A percentile compares a stretch with the other conserved stretches of the same genome.
Conservation (phyloP, 2,329 filamentous ascomycete genomes). For the Scytalidium lignicola region DNA sequence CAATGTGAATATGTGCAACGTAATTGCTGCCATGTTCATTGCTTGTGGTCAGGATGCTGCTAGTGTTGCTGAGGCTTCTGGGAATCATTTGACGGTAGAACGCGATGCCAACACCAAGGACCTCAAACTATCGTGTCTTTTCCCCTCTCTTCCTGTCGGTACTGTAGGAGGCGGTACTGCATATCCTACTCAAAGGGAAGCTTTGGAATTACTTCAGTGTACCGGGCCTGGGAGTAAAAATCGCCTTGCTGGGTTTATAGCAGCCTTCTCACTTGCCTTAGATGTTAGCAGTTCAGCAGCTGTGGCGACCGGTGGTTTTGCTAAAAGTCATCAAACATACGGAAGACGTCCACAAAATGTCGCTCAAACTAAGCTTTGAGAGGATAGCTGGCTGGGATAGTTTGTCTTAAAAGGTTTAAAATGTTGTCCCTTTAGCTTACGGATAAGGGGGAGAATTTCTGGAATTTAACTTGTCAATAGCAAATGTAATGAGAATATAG, state of each 20-base stretch:
- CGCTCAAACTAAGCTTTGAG: background rate
- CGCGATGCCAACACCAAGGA: constrained; percentile 14
- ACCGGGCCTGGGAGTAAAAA: constrained; percentile 17
- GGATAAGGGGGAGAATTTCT: too few relatives aligned
- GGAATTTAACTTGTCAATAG: too few relatives aligned
- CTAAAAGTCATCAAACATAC: constrained; percentile 16
- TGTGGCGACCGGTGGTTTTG: constrained; percentile 16
- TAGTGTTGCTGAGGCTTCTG: constrained; percentile 15
- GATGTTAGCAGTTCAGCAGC: constrained; percentile 21
- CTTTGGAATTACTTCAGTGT: constrained; percentile 20
- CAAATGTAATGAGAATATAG: too few relatives aligned
- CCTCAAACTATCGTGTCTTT: constrained; percentile 18
- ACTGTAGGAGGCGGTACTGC: constrained; percentile 21
- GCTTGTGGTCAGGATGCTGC: constrained; percentile 22
- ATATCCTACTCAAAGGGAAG: constrained; percentile 22
- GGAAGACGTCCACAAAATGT: background rate
- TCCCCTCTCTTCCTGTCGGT: constrained; percentile 24
- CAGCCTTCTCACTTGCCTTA: constrained; percentile 22
- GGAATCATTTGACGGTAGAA: constrained; percentile 18
- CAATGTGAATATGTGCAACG: constrained; percentile 16
- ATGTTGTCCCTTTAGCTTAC: too few relatives aligned
- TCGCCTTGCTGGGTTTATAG: constrained; percentile 21
- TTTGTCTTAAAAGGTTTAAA: too few relatives aligned
- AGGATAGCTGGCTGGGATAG: too few relatives aligned
- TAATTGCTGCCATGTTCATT: constrained; percentile 21